Conservation (phyloP, 768 basidiomycete genomes). For the Cyclocybe aegerita region DNA sequence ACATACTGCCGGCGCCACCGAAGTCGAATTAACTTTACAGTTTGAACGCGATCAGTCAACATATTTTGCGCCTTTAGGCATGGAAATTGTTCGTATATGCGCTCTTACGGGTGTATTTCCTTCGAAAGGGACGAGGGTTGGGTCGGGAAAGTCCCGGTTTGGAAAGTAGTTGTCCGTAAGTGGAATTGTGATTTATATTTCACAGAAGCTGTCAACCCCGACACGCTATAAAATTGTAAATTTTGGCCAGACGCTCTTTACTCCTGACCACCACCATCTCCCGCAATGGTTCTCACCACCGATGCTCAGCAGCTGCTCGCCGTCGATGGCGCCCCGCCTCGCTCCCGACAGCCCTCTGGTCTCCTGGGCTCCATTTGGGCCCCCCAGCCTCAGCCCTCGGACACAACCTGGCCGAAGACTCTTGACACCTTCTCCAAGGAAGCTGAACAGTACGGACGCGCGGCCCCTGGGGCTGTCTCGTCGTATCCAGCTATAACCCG, state of each 20-base stretch:
- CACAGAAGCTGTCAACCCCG: conserved; percentile 31
- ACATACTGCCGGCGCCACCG: conserved; percentile 7
- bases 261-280: conserved; percentile 42
- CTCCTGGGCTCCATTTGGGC: conserved; percentile 75
- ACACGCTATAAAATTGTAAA: conserved; percentile 34
- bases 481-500: conserved; percentile 33
- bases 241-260: conserved; percentile 32
- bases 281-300: conserved; percentile 30
- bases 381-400: conserved; percentile 71
- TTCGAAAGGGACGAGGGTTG: conserved; percentile 24
- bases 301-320: conserved; percentile 34
- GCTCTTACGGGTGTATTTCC: conserved; percentile 6
- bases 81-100: conserved; percentile 20
- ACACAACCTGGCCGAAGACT: conserved; percentile 66
- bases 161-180: conserved; percentile 32
- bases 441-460: conserved; percentile 19
- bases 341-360: conserved; percentile 38
- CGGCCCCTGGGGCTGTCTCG: conserved; percentile 24
- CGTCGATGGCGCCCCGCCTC: conserved; percentile 40
- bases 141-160: conserved; percentile 30
- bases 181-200: conserved; percentile 30
- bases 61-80: not conserved
- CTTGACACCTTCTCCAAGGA: conserved; percentile 58
- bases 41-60: conserved; percentile 12
- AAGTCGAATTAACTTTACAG: conserved; percentile 11